Conservation (phyloP, 768 basidiomycete genomes). For the Multifurca ochricompacta region DNA sequence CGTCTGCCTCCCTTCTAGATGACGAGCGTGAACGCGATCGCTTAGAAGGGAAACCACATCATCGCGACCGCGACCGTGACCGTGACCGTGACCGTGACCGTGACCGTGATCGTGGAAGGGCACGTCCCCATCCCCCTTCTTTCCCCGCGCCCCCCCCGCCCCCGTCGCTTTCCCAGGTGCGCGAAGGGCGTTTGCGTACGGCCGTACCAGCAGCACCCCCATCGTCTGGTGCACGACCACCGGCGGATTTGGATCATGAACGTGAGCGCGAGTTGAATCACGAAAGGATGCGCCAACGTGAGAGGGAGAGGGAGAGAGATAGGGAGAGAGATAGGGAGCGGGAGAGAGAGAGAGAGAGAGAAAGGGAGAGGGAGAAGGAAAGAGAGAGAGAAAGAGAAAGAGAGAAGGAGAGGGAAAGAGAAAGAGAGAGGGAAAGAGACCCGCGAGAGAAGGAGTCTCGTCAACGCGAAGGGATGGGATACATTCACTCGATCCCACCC, state of each 20-base stretch:
- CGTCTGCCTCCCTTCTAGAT: constrained; percentile 13
- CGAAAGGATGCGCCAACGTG: constrained; percentile 24
- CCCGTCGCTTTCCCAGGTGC: constrained; percentile 1
- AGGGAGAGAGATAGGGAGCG: too few species aligned
- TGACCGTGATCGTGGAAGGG: too few species aligned
- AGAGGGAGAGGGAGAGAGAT: constrained; percentile 18
- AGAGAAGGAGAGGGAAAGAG: constrained; percentile 16
- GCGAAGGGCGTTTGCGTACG: constrained; percentile 12
- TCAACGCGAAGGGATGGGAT: constrained; percentile 25
- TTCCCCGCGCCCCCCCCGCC: constrained; percentile 14
- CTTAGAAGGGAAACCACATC: constrained; percentile 14
- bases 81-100: constrained; percentile 25
- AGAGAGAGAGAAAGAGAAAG: constrained; percentile 17
- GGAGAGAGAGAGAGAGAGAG: too few species aligned
- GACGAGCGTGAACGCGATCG: constrained; percentile 19
- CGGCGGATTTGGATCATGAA: constrained; percentile 26
- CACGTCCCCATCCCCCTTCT: constrained; percentile 16
- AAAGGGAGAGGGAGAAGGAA: too few species aligned
- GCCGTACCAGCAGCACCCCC: constrained; percentile 7
- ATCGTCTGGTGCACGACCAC: constrained; percentile 22
- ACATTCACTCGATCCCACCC: constrained; percentile 14
- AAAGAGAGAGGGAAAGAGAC: constrained; percentile 21
- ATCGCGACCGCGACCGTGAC: constrained; percentile 17
- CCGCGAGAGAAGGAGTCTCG: constrained; percentile 20
- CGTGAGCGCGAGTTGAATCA: constrained; percentile 25